These are phyloP conservation scores for Fusarium torreyae DNA, from an alignment of 2,329 filamentous ascomycete genomes.

Conservation along the genomic window DNA sequence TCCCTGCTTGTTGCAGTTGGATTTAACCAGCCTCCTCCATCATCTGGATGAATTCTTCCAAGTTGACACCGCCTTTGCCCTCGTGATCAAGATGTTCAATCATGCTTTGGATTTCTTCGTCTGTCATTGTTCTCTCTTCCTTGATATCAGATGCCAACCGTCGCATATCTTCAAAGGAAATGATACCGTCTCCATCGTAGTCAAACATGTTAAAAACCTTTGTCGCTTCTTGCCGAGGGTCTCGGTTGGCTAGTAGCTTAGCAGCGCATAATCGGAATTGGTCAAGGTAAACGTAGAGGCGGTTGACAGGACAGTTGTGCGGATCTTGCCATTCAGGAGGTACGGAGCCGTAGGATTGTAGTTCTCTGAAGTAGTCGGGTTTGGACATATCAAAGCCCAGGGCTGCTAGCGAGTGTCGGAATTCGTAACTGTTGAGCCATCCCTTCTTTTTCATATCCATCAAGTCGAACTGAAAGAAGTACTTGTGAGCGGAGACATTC, in stretches of 20 bases:
- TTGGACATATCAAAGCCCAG: slow-evolving; percentile 94
- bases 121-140: slow-evolving; percentile 83
- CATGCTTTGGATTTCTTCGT: slow-evolving; percentile 95
- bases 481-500: slow-evolving; percentile 35
- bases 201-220: slow-evolving; percentile 96
- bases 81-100: slow-evolving; percentile 98
- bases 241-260: slow-evolving; percentile 82
- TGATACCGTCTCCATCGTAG: slow-evolving; percentile 90
- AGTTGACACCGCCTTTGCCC: slow-evolving; percentile 84
- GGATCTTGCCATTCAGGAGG: slow-evolving; percentile 70
- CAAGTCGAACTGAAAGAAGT: slow-evolving; percentile 79
- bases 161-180: slow-evolving; percentile 89
- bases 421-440: slow-evolving; percentile 97
- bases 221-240: slow-evolving; percentile 91
- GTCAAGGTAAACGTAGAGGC: slow-evolving; percentile 66
- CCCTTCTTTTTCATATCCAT: slow-evolving; percentile 98
- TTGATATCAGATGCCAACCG: slow-evolving; percentile 92
- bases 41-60: slow-evolving; percentile 79
- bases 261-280: slow-evolving; percentile 80
- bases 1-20: slow-evolving; percentile 2
- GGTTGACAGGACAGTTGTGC: slow-evolving; percentile 60
- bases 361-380: slow-evolving; percentile 83
- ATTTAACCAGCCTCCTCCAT: slow-evolving; percentile 62
- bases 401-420: slow-evolving; percentile 95
- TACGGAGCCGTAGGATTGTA: slow-evolving; percentile 85